Base-by-base conservation (phyloP, 192 early-diverging fungal genomes). In the Spinellus fusiger region DNA sequence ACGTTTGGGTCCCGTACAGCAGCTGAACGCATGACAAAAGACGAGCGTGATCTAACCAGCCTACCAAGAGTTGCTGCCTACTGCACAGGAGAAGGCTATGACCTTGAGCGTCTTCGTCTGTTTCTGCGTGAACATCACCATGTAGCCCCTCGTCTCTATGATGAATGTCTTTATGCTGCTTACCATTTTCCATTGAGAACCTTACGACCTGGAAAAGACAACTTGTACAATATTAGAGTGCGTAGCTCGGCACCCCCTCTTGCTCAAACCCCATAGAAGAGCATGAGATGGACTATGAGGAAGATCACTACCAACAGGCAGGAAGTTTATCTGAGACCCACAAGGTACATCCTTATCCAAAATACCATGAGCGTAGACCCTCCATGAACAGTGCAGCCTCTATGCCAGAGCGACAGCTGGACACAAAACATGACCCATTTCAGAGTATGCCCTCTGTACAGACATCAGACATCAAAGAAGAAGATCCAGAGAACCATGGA, bases 21-120 rank as follows among this genome's bases (percentile, higher is more conserved):
- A 7, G 80, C 81, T 27, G 81, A 84, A 57, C 65, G 80, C 26
- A 62, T 80, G 68, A 73, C 77, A 0, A 80, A 80, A 40, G 79
- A 80, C 48, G 71, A 76, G 40, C 69, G 81, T 52, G 76, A 78
- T 27, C 29, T 73, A 12, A 64, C 65, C 13, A 59, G 66, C 10
- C 70, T 77, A 38, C 77, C 81, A 10, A 72, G 89, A 64, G 87
- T 86, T 25, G 86, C 87, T 5, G 89, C 86, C 7, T 91, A 89
- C 55, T 91, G 89, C 55, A 88, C 85, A 12, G 85, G 87, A 20
- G 85, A 87, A 62, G 80, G 76, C 1, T 83, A 84, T 49, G 66
- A 79, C 61, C 52, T 78, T 23, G 67, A 69, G 35, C 52, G 69
- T 22, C 58, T 85, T 8, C 52, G 68, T 8, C 37, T 66, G 9